Conservation (phyloP, 2,329 filamentous ascomycete species). For the Paramyrothecium sp. region DNA sequence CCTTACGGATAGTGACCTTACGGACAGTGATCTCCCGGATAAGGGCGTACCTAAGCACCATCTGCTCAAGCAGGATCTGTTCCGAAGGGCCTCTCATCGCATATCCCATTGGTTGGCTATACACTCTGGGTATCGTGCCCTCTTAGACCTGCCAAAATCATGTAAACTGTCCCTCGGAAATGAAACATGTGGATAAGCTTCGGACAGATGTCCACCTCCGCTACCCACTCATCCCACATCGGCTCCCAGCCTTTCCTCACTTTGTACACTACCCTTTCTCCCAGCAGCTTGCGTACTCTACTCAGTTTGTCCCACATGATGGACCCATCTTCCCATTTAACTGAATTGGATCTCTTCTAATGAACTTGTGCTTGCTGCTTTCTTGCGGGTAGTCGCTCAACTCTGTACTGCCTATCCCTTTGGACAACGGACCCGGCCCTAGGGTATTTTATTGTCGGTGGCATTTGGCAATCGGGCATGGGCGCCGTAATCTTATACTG, state of each 20-base stretch:
- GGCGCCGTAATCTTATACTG: not conserved
- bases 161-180: not conserved
- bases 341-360: not conserved
- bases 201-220: not conserved
- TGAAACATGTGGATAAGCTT: not conserved
- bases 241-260: not conserved
- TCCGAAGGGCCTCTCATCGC: too few relatives aligned
- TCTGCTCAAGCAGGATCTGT: too few relatives aligned
- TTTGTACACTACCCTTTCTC: not conserved
- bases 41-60: not conserved
- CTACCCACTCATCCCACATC: not conserved
- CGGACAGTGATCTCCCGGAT: too few relatives aligned
- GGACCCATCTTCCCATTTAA: not conserved
- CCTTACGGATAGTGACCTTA: too few relatives aligned
- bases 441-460: not conserved
- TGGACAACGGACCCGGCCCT: not conserved
- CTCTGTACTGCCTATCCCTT: not conserved
- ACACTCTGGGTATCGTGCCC: not conserved
- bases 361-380: not conserved
- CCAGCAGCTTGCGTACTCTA: not conserved
- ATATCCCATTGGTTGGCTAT: too few relatives aligned
- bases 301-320: not conserved
- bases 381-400: not conserved
- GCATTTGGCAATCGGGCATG: not conserved
- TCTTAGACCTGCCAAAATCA: not conserved